Evolutionary conservation across 805 yeast species (phyloP), one percentile per base, ranked within the genome.

Genomic region (Yamadazyma kitorensis): DNA sequence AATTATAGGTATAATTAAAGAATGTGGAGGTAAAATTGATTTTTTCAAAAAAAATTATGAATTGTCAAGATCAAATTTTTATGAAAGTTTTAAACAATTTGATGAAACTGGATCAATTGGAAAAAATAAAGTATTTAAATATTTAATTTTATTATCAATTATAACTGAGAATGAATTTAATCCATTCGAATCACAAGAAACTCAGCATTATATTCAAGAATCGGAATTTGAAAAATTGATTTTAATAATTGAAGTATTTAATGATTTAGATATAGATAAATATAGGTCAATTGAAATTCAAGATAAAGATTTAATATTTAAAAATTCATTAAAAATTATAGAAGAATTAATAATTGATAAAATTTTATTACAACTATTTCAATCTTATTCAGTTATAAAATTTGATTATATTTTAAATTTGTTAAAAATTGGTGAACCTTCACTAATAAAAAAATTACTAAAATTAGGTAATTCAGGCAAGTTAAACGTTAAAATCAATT

Each of bases 161-260:
- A 60, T 86, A 27, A 68, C 78, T n/a, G 80, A 79, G 35, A 77
- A 72, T 27, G 80, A 76, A 41, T 74, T 83, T 34, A 78, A 80
- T 47, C 86, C 86, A 2, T 82, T 83, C 47, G 83, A 80, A 42
- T 75, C 86, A 0, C 84, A 78, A 48, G 91, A 83, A 53, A 79
- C 85, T 1, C 72, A 70, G 46, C 74, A 79, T 5, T 78, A 74
- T 49, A 42, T 52, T 10, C 54, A 48, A 36, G 47, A 52, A 18
- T 51, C 47, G 6, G 67, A 61, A 33, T 62, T 50, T 29, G 33
- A 49, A 19, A 50, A 52, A 26, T 48, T 67, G 23, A 44, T 61
- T 3, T 25, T 30, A 6, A 41, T 66, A 22, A 55, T 59, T 5
- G 50, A 55, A 18, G 52, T 55, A 5, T 64, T 61, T 35, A 61